phyloP scores from a whole-genome alignment of 2,329 filamentous ascomycete genomes.

The Apiospora malaysiana region DNA sequence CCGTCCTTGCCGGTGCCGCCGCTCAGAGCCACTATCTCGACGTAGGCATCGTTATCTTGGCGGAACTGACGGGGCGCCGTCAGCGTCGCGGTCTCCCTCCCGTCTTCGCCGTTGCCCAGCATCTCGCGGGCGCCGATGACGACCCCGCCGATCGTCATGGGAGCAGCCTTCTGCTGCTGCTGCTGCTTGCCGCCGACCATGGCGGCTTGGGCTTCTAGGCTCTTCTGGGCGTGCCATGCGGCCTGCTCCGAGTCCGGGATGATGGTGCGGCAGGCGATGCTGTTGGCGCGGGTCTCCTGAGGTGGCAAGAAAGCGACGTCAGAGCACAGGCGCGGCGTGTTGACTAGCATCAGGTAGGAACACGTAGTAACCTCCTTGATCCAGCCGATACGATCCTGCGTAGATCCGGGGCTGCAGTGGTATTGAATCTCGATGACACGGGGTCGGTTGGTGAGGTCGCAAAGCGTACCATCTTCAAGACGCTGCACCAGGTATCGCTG shows the following conservation, averaged over 20 bases:
- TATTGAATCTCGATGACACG: constrained; percentile 85
- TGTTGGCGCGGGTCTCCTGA: constrained; percentile 75
- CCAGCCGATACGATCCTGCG: constrained; percentile 80
- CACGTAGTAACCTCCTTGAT: constrained; percentile 94
- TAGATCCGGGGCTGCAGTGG: constrained; percentile 77
- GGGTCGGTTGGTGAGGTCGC: constrained; percentile 82
- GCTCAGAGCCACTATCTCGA: constrained; percentile 53
- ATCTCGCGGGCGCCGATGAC: constrained; percentile 58
- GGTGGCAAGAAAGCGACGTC: constrained; percentile 87
- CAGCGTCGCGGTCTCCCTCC: constrained; percentile 48
- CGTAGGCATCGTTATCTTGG: constrained; percentile 36
- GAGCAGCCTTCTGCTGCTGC: constrained; percentile 32
- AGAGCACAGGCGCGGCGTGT: constrained; percentile 86
- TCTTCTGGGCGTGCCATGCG: constrained; percentile 45
- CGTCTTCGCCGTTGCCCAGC: constrained; percentile 54
- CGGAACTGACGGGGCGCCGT: constrained; percentile 39
- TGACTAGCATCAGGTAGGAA: constrained; percentile 90
- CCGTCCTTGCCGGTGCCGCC: constrained; percentile 46
- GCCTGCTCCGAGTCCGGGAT: constrained; percentile 59
- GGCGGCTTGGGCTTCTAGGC: constrained; percentile 45
- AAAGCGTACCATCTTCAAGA: constrained; percentile 78
- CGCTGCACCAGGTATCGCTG: constrained; percentile 86
- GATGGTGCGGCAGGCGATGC: constrained; percentile 78
- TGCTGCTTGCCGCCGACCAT: constrained; percentile 39
- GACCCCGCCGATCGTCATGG: constrained; percentile 57